Percentiles rank a stretch among this genome's conserved stretches.
Conservation (phyloP, 2,329 filamentous ascomycete genomes). For the Fusarium sublunatum region DNA sequence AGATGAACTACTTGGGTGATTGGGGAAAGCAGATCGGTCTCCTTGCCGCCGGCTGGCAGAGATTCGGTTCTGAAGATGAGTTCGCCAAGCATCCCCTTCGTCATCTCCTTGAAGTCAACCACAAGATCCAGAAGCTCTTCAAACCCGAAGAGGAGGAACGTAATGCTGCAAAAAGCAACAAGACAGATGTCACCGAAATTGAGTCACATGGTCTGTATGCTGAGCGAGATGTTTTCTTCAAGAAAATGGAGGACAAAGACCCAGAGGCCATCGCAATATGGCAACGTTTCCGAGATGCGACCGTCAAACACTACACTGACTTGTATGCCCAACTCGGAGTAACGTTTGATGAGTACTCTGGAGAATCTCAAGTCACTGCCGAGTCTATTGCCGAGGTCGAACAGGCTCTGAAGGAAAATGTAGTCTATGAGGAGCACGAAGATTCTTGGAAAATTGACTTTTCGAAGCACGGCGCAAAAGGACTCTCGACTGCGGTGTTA, state of each 20-base stretch:
- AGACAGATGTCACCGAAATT: slow-evolving; percentile 53
- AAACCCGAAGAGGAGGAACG: slow-evolving; percentile 69
- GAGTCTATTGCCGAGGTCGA: slow-evolving; percentile 70
- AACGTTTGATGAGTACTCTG: slow-evolving; percentile 70
- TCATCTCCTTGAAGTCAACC: slow-evolving; percentile 76
- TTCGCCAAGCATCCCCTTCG: slow-evolving; percentile 73
- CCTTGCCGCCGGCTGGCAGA: slow-evolving; percentile 72
- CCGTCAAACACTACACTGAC: slow-evolving; percentile 64
- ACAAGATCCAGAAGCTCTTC: slow-evolving; percentile 72
- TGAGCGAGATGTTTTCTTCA: slow-evolving; percentile 67
- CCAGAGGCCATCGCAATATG: slow-evolving; percentile 63
- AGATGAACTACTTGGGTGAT: slow-evolving; percentile 79
- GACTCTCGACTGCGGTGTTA: slow-evolving; percentile 74
- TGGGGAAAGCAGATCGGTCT: slow-evolving; percentile 78
- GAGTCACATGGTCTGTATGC: slow-evolving; percentile 55
- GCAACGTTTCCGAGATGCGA: slow-evolving; percentile 65
- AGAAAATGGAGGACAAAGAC: slow-evolving; percentile 69
- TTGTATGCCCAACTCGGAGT: slow-evolving; percentile 67
- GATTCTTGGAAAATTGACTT: slow-evolving; percentile 77
- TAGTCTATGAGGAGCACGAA: slow-evolving; percentile 71
- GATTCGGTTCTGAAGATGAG: slow-evolving; percentile 73
- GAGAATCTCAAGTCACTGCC: slow-evolving; percentile 68
- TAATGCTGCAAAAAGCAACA: slow-evolving; percentile 58
- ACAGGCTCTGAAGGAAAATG: slow-evolving; percentile 66
- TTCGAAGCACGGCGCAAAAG: slow-evolving; percentile 77